A percentile compares a stretch with the other conserved stretches of the same genome.
Evolutionary conservation across 2,329 filamentous ascomycete species (phyloP).

Genomic region (Passalora sequoiae): DNA sequence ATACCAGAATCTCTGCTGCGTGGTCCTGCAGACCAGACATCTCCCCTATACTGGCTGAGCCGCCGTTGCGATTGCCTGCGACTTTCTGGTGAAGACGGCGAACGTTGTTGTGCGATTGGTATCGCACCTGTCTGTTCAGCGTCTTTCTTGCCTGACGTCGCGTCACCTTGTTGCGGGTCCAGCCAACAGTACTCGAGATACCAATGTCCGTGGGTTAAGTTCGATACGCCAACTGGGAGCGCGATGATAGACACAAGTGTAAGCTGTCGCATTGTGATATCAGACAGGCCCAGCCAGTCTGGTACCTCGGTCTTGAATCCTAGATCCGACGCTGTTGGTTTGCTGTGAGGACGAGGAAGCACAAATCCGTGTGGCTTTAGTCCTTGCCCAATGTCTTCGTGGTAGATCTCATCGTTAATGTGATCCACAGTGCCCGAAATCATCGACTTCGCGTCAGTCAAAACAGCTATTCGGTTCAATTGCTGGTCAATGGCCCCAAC

Average conservation of each 20-base stretch:
- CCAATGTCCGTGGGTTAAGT: conserved; percentile 1
- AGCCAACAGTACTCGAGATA: not conserved
- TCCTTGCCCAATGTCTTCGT: not conserved
- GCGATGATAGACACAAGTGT: not conserved
- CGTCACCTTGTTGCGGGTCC: too few relatives aligned
- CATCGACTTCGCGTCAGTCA: not conserved
- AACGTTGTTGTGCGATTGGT: too few relatives aligned
- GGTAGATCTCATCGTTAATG: not conserved
- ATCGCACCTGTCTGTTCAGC: too few relatives aligned
- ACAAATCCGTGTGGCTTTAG: conserved; percentile 1
- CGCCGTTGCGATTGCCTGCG: too few relatives aligned
- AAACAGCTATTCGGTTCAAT: not conserved
- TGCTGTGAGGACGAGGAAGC: too few relatives aligned
- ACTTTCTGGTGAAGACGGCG: too few relatives aligned
- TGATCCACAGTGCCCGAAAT: not conserved
- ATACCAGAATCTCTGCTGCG: too few relatives aligned
- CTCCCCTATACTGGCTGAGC: too few relatives aligned
- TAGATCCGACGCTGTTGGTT: too few relatives aligned
- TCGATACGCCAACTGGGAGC: not conserved
- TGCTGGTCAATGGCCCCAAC: not conserved
- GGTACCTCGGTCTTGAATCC: not conserved
- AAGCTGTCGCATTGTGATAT: conserved; percentile 1
- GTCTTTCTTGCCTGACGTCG: too few relatives aligned
- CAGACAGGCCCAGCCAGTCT: not conserved
- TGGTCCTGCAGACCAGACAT: too few relatives aligned